A percentile compares a stretch with the other conserved stretches of the same genome.
Conservation (phyloP, 768 basidiomycete species). For the Lactifluus hygrophoroides region DNA sequence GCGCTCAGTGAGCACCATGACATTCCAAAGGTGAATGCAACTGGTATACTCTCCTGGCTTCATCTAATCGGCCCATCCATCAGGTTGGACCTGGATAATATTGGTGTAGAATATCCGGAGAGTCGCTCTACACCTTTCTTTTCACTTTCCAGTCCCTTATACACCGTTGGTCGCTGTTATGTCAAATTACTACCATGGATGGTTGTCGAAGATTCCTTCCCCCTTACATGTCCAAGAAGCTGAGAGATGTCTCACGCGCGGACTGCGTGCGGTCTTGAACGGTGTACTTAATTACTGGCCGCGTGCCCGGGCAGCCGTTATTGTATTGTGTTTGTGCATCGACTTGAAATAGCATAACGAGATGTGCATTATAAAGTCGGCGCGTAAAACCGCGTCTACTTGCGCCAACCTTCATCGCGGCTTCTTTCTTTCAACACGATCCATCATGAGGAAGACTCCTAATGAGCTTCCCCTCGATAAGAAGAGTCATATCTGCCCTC, state of each 20-base stretch:
- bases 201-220: neutral
- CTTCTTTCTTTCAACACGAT: constrained; percentile 13
- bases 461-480: constrained; percentile 31
- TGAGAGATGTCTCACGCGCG: neutral
- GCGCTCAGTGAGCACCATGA: constrained; percentile 88
- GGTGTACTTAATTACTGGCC: constrained; percentile 1
- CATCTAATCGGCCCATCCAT: constrained; percentile 5
- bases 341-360: constrained; percentile 26
- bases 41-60: constrained; percentile 5
- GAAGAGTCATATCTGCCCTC: constrained; percentile 46
- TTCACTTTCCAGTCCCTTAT: neutral
- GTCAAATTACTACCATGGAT: neutral
- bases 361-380: constrained; percentile 22
- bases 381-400: constrained; percentile 22
- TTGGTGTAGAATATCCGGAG: constrained; percentile 18
- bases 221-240: neutral
- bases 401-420: constrained; percentile 18
- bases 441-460: constrained; percentile 28
- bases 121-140: neutral
- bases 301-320: constrained; percentile 17
- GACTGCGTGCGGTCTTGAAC: neutral
- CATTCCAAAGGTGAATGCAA: constrained; percentile 67
- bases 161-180: neutral
- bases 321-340: constrained; percentile 29
- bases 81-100: constrained; percentile 85